These are phyloP conservation scores for Xylariaceae sp. DNA, from an alignment of 2,329 filamentous ascomycete species.

Conservation along the genomic window DNA sequence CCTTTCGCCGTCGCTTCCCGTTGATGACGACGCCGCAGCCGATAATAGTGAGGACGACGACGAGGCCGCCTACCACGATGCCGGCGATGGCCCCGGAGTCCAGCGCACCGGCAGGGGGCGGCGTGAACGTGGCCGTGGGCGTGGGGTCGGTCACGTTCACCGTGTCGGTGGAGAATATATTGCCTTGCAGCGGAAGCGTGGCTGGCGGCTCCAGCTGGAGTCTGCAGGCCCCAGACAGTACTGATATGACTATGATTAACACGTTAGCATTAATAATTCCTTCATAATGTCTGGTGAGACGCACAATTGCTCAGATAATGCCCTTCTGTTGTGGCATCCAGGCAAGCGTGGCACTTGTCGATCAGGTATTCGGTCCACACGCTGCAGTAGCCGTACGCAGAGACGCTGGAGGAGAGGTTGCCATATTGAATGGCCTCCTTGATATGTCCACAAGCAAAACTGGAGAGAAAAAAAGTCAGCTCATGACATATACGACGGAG, in stretches of 20 bases:
- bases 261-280: slow-evolving; percentile 11
- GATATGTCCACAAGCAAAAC: slow-evolving; percentile 56
- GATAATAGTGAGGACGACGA: slow-evolving; percentile 48
- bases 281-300: slow-evolving; percentile 17
- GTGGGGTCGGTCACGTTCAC: slow-evolving; percentile 56
- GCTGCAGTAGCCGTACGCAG: slow-evolving; percentile 58
- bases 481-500: neutral
- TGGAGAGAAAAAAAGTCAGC: slow-evolving; percentile 41
- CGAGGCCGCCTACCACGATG: slow-evolving; percentile 56
- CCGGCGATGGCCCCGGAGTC: slow-evolving; percentile 60
- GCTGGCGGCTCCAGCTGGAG: slow-evolving; percentile 52
- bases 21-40: slow-evolving; percentile 60
- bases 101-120: slow-evolving; percentile 50
- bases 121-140: slow-evolving; percentile 44
- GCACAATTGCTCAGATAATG: slow-evolving; percentile 58
- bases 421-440: slow-evolving; percentile 50
- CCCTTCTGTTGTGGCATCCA: slow-evolving; percentile 41
- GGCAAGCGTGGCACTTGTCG: slow-evolving; percentile 52
- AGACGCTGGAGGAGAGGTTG: slow-evolving; percentile 49
- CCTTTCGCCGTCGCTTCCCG: slow-evolving; percentile 58
- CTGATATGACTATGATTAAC: slow-evolving; percentile 27
- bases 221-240: slow-evolving; percentile 59
- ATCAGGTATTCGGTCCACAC: slow-evolving; percentile 47
- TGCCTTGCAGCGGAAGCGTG: slow-evolving; percentile 54
- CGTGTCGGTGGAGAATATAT: slow-evolving; percentile 50